Base-by-base conservation (phyloP, 495 filamentous ascomycete genomes). In the Daldinia grandis region DNA sequence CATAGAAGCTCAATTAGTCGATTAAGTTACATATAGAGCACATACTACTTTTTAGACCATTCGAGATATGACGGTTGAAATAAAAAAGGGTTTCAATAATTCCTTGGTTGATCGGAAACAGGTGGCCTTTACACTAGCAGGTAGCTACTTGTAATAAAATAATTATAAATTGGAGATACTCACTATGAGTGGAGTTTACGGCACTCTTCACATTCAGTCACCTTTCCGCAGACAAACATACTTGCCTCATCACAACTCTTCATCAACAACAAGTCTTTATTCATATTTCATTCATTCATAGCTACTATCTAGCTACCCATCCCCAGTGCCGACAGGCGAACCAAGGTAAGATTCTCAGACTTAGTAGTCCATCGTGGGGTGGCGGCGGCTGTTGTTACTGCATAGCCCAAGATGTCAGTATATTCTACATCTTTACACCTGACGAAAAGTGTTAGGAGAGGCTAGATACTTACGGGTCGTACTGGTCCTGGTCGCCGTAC, bases 401-500 rank as follows among this genome's bases (percentile, higher is more conserved):
- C 4, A 64, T 4, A 30, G 21, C 21, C 21, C 51, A 35, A 35
- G 4, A 35, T 1, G 9, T 40, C 25, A 60, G 9, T 63, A 21
- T 47, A 58, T 27, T 21, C 37, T 19, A 15, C 8, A 0, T 25
- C 1, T 40, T n/a, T 33, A 24, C 38, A 7, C 8, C 30, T 19
- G 35, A 24, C 38, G n/a, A 19, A 15, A 9, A 40, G 54, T 27
- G 12, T 4, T 12, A 9, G 5, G 6, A 2, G 4, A 12, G 63
- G 17, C 17, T 17, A 80, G 3, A 1, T 54, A 56, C 81, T 83
- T 72, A 84, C 82, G 86, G 83, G 75, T 86, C 80, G 55, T 84
- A 87, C 62, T 83, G 65, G 28, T 83, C 80, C 56, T 59, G 51
- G 21, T 77, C 72, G 33, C 83, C 82, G 76, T 90, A 89, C 72